Evolutionary conservation across 345 rosid genomes (phyloP), one percentile per base, ranked within the genome.

Genomic region (Stellera chamaejasme): DNA sequence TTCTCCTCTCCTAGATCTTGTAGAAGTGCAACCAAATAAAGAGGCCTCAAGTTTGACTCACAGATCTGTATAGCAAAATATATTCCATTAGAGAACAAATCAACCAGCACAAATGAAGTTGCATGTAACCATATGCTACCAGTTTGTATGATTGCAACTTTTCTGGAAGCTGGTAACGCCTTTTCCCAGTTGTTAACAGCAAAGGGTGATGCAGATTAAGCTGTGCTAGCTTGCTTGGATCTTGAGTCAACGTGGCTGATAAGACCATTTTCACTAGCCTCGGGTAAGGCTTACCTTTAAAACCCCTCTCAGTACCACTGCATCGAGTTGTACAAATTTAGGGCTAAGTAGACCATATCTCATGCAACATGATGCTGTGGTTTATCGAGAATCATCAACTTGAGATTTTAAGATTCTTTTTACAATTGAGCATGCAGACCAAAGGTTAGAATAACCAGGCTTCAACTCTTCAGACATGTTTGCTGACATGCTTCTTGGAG

Each of bases 151-250:
- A 93, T 73, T 89, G 87, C 71, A 93, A 66, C 68, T 84, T 87
- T 67, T 84, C 84, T 1, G 96, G 96, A 50, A 93, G 81, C 56
- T 64, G 78, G 70, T 89, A 93, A 54, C 96, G 82, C 32, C 66
- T 80, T 68, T 69, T 60, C 61, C 99, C 97, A 10, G 81, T 78
- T 43, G 96, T 82, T 81, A 93, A 70, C 69, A 93, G 82, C 67
- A 93, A 76, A 10, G 99, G 99, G 66, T 93, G 96, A 76, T 84
- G 96, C 61, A 93, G 72, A 69, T 82, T 79, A 73, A 89, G 94
- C 71, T 85, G 99, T 63, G 85, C 77, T 62, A 93, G 94, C 80
- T 93, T 93, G 82, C 96, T 80, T 56, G 99, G 99, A 79, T 93
- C 96, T 72, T 83, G 85, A 44, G 99, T 87, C 67, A 89, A 80